Conservation (phyloP, 768 basidiomycete species). For the Russula virescens region DNA sequence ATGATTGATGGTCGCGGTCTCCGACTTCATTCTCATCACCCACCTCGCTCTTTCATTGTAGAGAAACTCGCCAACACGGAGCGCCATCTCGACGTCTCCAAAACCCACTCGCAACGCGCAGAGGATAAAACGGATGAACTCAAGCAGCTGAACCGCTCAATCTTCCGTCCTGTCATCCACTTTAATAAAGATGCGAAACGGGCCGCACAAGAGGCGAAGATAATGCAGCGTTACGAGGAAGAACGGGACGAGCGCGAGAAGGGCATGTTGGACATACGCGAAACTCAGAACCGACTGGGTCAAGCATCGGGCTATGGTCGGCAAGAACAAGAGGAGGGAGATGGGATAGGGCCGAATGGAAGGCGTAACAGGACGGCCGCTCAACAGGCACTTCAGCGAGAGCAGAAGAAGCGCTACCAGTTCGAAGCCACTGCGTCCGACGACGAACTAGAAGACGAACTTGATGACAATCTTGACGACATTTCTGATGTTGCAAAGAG, state of each 20-base stretch:
- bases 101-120: slow-evolving; percentile 80
- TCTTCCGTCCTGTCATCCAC: slow-evolving; percentile 87
- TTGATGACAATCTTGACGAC: slow-evolving; percentile 89
- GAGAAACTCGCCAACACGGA: slow-evolving; percentile 92
- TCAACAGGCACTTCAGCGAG: slow-evolving; percentile 52
- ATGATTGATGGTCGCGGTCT: no score
- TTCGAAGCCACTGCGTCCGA: slow-evolving; percentile 89
- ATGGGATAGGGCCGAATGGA: slow-evolving; percentile 34
- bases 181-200: slow-evolving; percentile 94
- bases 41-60: slow-evolving; percentile 29
- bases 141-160: slow-evolving; percentile 89
- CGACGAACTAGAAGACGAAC: slow-evolving; percentile 90
- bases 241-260: slow-evolving; percentile 81
- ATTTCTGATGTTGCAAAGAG: slow-evolving; percentile 70
- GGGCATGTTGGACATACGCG: slow-evolving; percentile 78
- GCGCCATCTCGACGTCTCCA: slow-evolving; percentile 88
- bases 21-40: slow-evolving; percentile 1
- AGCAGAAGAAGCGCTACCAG: slow-evolving; percentile 77
- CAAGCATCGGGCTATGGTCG: slow-evolving; percentile 60
- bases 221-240: slow-evolving; percentile 80
- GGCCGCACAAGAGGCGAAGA: slow-evolving; percentile 75
- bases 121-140: slow-evolving; percentile 91
- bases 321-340: slow-evolving; percentile 41
- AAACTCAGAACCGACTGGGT: slow-evolving; percentile 82
- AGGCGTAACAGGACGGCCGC: slow-evolving; percentile 44